phyloP scores from a whole-genome alignment of 345 rosid species.

The Eucalyptus pauciflora region DNA sequence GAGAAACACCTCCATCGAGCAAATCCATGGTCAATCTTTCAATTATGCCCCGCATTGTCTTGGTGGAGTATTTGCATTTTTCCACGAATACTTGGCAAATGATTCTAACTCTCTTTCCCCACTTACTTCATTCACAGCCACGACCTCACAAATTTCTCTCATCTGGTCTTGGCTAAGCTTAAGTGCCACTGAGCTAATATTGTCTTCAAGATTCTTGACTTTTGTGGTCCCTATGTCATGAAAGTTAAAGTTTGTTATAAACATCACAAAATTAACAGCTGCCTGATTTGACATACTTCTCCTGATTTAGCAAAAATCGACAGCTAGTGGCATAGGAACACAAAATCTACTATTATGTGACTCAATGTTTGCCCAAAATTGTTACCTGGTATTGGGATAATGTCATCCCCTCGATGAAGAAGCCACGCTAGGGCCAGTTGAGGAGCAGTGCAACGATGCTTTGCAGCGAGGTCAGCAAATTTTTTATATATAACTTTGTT shows the following conservation, averaged over 20 bases:
- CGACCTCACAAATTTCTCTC: constrained; percentile 22
- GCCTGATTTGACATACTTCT: not conserved
- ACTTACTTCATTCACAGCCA: constrained; percentile 23
- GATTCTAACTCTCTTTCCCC: constrained; percentile 5
- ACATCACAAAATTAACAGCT: not conserved
- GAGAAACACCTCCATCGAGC: not conserved
- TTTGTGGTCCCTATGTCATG: constrained; percentile 29
- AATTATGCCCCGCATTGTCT: not conserved
- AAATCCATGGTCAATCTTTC: not conserved
- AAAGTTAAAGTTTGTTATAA: not conserved
- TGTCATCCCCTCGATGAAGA: constrained; percentile 36
- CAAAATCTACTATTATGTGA: not conserved
- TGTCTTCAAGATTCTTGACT: constrained; percentile 23
- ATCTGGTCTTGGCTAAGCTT: constrained; percentile 16
- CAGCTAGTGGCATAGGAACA: not conserved
- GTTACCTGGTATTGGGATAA: constrained; percentile 35
- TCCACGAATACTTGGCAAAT: constrained; percentile 2
- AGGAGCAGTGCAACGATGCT: constrained; percentile 24
- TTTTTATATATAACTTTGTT: constrained; percentile 22
- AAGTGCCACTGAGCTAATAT: constrained; percentile 21
- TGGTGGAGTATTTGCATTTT: constrained; percentile 23
- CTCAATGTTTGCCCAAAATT: not conserved
- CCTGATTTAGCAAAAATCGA: not conserved
- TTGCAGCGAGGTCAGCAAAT: constrained; percentile 15
- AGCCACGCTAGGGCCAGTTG: constrained; percentile 43